Evolutionary conservation across 2,329 filamentous ascomycete genomes (phyloP).

Genomic region (Cephalotrichum gorgonifer): DNA sequence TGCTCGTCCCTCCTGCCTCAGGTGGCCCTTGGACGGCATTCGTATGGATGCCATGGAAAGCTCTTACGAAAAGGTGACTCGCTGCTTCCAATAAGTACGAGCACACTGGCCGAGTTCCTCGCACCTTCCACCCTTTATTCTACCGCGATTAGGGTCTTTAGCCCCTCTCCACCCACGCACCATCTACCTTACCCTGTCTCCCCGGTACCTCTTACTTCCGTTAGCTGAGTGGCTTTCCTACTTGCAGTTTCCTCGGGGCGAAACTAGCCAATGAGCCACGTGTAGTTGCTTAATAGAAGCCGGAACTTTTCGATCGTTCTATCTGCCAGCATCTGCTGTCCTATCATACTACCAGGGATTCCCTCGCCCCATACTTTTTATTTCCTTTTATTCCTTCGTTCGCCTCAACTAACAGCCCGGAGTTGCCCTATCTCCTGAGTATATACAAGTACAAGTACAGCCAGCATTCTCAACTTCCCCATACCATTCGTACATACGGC

Average conservation of each 20-base stretch:
- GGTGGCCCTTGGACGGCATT: too few species aligned
- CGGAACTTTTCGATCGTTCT: too few species aligned
- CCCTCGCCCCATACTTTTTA: background rate
- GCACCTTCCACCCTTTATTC: background rate
- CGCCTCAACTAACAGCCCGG: background rate
- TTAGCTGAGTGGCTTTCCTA: background rate
- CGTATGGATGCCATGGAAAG: background rate
- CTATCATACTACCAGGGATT: background rate
- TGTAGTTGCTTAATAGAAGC: background rate
- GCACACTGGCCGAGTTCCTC: background rate
- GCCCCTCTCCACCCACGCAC: background rate
- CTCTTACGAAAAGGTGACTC: too few species aligned
- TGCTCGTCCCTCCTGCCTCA: too few species aligned
- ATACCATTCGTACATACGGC: background rate
- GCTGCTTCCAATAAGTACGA: too few species aligned
- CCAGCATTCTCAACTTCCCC: background rate
- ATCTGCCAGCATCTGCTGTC: background rate
- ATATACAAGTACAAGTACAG: background rate
- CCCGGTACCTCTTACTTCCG: background rate
- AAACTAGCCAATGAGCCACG: background rate
- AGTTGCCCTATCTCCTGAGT: background rate
- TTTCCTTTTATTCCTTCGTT: background rate
- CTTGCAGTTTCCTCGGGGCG: background rate
- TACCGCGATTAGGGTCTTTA: background rate
- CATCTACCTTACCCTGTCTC: background rate